phyloP scores from a whole-genome alignment of 306 rosid species.

The Medicago ruthenica region DNA sequence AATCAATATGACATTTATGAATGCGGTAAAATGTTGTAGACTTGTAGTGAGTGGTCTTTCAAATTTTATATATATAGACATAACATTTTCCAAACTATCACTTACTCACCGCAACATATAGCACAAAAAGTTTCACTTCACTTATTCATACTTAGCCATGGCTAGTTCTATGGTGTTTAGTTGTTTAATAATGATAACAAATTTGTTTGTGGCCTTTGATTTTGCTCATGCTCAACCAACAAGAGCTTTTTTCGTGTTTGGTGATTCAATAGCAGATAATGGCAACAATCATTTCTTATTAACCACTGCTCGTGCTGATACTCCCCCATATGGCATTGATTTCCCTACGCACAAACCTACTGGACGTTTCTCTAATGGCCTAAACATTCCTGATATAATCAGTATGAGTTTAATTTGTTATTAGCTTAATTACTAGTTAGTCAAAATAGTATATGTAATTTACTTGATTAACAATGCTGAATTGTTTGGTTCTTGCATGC shows the following conservation, averaged over 20 bases:
- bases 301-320: constrained; percentile 84
- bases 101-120: neutral
- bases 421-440: no score
- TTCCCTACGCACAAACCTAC: constrained; percentile 70
- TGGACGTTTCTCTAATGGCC: constrained; percentile 95
- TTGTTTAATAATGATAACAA: constrained; percentile 26
- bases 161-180: constrained; percentile 30
- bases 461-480: neutral
- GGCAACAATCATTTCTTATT: constrained; percentile 89
- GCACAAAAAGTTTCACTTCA: neutral
- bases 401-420: constrained; percentile 43
- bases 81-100: neutral
- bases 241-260: constrained; percentile 84
- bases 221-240: constrained; percentile 41
- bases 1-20: constrained; percentile 41
- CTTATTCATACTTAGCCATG: constrained; percentile 29
- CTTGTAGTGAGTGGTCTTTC: neutral
- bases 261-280: constrained; percentile 88
- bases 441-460: neutral
- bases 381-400: constrained; percentile 78
- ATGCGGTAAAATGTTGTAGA: neutral
- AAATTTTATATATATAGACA: constrained; percentile 4
- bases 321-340: constrained; percentile 86
- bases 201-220: constrained; percentile 26
- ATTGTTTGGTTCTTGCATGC: constrained; percentile 9